Evolutionary conservation across 2,329 filamentous ascomycete genomes (phyloP), one percentile per base, ranked within the genome.

Genomic region (Cylindrodendrum hubeiense): DNA sequence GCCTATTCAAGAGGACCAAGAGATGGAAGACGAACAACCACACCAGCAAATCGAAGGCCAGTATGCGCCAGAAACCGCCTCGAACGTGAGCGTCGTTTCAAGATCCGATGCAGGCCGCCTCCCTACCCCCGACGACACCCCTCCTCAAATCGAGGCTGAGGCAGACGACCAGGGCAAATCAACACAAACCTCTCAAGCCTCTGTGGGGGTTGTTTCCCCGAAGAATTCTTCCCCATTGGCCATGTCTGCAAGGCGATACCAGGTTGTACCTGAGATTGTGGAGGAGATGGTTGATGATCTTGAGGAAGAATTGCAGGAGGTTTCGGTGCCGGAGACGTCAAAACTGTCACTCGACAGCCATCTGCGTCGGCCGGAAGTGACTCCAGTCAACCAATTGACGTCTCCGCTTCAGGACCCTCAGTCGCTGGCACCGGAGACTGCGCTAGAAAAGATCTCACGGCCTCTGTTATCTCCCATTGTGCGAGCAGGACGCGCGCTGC

Each of bases 391-490:
- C n/a, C 79, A 80, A 52, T 69, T 80, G 47, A 81, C 80, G 10
- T 82, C 80, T 1, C 79, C 79, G 3, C 64, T 75, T 8, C 77
- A 80, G 58, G 76, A 79, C 13, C 75, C 76, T 10, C 75, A 75
- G 44, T 78, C 79, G 4, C 28, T 77, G 8, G 69, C 65, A 19
- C 75, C 74, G 5, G 79, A 81, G 47, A 50, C 64, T 4, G 49
- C 67, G 21, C 66, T 69, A 6, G 76, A 79, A 13, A 76, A 75
- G 41, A 76, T 74, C 2, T 65, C 70, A 15, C 82, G 85, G 9
- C 84, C 85, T 26, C 80, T 79, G 6, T 78, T 90, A 0, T 89
- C 87, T 5, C 86, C 87, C 2, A 89, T 89, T 37, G 84, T 89
- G n/a, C 82, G 87, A 49, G 87, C 83, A 26, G 87, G 87, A 3